Base-by-base conservation (phyloP, 1,139 yeast species). In the Waltiozyma sp. region DNA sequence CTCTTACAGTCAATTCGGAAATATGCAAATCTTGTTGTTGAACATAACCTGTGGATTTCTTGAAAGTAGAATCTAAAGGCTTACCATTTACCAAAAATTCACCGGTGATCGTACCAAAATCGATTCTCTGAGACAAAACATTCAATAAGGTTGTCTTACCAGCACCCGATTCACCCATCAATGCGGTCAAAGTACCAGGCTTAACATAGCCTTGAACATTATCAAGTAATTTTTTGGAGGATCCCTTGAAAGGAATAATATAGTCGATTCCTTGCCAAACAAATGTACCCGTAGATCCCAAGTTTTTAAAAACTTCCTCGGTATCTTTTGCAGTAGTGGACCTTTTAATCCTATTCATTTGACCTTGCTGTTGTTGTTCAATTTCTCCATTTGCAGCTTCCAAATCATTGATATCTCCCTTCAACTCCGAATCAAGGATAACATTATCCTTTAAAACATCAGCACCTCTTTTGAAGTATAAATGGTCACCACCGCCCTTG, bases 161-260 rank as follows among this genome's bases (percentile, higher is more conserved):
- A 38, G 84, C 83, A 54, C 86, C 86, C 19, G 84, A 77, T 54
- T 76, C 84, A 47, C 86, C 85, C 84, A 78, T 77, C 42, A 78
- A 59, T 3, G 80, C 80, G 40, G 79, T 75, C 57, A 75, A 58
- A 6, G 77, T 71, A 43, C 82, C 82, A 3, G 82, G 80, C 44
- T 66, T 63, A 54, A 75, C 74, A 49, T 60, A 75, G 28, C 83
- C 83, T 54, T 74, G 73, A 41, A 77, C 66, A 48, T 68, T 60
- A 49, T 73, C 72, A 47, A 77, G 63, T 31, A 75, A 56, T 47
- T 63, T 63, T 55, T 69, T 58, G 8, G 55, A 46, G 24, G 60
- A 62, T 38, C 65, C 59, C 41, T 60, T 59, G 42, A 58, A 58
- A 31, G 62, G 66, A 46, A 59, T 61, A 23, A 62, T 62, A 48